Evolutionary conservation across 148 eudicot species (phyloP).

Genomic region (Cornus controversa): DNA sequence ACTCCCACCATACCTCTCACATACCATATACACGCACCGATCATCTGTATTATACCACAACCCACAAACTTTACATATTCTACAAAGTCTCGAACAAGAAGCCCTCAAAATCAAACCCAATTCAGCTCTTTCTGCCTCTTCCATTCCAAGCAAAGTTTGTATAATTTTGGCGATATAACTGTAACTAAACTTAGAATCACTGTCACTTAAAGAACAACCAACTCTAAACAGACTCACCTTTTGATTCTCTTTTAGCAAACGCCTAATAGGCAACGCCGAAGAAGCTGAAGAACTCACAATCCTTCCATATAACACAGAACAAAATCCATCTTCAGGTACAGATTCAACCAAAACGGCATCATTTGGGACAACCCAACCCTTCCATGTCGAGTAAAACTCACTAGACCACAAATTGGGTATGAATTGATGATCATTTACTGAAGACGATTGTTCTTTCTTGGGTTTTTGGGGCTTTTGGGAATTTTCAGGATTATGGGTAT

Average conservation of each 20-base stretch:
- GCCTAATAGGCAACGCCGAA: slow-evolving; percentile 16
- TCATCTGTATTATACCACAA: slow-evolving; percentile 61
- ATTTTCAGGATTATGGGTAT: not conserved
- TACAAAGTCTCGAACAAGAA: slow-evolving; percentile 24
- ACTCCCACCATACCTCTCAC: slow-evolving; percentile 34
- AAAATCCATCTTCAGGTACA: slow-evolving; percentile 7
- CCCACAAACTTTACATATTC: slow-evolving; percentile 55
- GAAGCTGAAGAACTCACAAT: slow-evolving; percentile 14
- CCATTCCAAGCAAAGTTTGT: slow-evolving; percentile 50
- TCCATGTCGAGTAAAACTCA: slow-evolving; percentile 57
- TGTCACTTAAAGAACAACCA: slow-evolving; percentile 29
- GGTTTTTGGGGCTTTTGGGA: slow-evolving; percentile 4
- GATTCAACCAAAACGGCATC: slow-evolving; percentile 32
- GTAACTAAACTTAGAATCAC: slow-evolving; percentile 33
- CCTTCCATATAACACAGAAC: slow-evolving; percentile 21
- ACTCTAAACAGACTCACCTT: slow-evolving; percentile 48
- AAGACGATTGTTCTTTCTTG: not conserved
- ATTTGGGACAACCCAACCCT: slow-evolving; percentile 56
- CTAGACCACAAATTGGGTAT: slow-evolving; percentile 43
- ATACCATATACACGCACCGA: slow-evolving; percentile 49
- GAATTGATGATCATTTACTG: slow-evolving; percentile 20
- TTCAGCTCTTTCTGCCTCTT: slow-evolving; percentile 44
- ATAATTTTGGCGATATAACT: slow-evolving; percentile 54
- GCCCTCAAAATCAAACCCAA: slow-evolving; percentile 35
- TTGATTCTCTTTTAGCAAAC: slow-evolving; percentile 40